Evolutionary conservation across 495 filamentous ascomycete species (phyloP).

Genomic region (Choiromyces venosus): DNA sequence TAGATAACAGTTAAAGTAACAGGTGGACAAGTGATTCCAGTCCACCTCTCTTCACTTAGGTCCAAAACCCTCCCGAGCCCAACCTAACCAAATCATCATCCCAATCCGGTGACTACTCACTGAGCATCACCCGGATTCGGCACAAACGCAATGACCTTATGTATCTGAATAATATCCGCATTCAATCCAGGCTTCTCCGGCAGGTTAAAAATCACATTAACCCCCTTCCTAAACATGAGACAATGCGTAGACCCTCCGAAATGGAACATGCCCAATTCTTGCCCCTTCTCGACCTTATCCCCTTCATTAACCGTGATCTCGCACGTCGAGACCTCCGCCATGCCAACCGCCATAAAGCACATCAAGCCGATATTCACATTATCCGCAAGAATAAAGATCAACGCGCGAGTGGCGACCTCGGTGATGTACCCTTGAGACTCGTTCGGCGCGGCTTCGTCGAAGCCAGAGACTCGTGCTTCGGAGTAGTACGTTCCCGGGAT

Average conservation of each 20-base stretch:
- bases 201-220: slow-evolving; percentile 18
- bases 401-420: slow-evolving; percentile 53
- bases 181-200: slow-evolving; percentile 13
- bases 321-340: slow-evolving; percentile 66
- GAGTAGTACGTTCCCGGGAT: slow-evolving; percentile 64
- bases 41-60: too few relatives aligned
- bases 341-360: slow-evolving; percentile 61
- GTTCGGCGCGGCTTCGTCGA: slow-evolving; percentile 42
- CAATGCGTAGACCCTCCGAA: slow-evolving; percentile 64
- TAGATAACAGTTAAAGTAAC: background rate
- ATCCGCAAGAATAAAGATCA: slow-evolving; percentile 66
- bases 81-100: background rate
- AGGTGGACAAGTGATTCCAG: background rate
- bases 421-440: slow-evolving; percentile 53
- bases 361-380: slow-evolving; percentile 61
- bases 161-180: slow-evolving; percentile 4
- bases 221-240: slow-evolving; percentile 50
- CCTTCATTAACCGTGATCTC: slow-evolving; percentile 61
- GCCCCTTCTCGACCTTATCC: slow-evolving; percentile 58
- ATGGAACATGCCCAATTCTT: slow-evolving; percentile 68
- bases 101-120: background rate
- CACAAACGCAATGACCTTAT: slow-evolving; percentile 15
- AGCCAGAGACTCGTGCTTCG: slow-evolving; percentile 55
- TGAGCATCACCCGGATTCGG: background rate
- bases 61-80: background rate